A percentile compares a stretch with the other conserved stretches of the same genome.
These are phyloP conservation scores for Petunia axillaris DNA, from an alignment of 257 asterid species.

Conservation along the genomic window DNA sequence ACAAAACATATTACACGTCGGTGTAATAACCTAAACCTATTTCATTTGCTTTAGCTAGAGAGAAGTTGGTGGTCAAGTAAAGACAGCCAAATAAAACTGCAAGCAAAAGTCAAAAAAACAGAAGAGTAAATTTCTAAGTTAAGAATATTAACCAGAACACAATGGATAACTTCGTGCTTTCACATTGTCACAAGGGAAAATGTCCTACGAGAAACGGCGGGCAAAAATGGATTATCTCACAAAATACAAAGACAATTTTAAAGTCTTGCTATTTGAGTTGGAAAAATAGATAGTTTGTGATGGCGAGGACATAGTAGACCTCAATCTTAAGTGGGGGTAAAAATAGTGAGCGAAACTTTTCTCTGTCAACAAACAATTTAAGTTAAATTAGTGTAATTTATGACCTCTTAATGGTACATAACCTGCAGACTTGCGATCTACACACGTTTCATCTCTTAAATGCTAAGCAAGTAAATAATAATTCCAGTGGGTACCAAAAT, in stretches of 20 bases:
- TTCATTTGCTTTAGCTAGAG: neutral
- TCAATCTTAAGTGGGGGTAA: too few relatives aligned
- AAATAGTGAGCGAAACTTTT: neutral
- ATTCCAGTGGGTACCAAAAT: slow-evolving; percentile 1
- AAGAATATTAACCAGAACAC: neutral
- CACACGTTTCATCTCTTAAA: slow-evolving; percentile 2
- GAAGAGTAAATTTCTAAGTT: slow-evolving; percentile 16
- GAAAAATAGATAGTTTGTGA: too few relatives aligned
- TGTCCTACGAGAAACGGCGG: too few relatives aligned
- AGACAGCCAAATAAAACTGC: slow-evolving; percentile 18
- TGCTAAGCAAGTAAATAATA: neutral
- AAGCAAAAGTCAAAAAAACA: slow-evolving; percentile 17
- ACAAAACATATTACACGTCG: neutral
- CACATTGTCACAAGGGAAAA: slow-evolving; percentile 13
- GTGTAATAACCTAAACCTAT: slow-evolving; percentile 12
- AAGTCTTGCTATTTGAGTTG: too few relatives aligned
- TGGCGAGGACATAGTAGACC: too few relatives aligned
- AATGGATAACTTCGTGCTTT: neutral
- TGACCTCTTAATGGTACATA: neutral
- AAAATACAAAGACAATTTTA: too few relatives aligned
- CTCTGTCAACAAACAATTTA: neutral
- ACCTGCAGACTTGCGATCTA: neutral
- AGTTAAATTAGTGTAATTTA: neutral
- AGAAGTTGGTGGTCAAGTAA: neutral
- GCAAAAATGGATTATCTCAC: too few relatives aligned